Conservation (phyloP, 208 protist species). For the Leptomonas pyrrhocoris region DNA sequence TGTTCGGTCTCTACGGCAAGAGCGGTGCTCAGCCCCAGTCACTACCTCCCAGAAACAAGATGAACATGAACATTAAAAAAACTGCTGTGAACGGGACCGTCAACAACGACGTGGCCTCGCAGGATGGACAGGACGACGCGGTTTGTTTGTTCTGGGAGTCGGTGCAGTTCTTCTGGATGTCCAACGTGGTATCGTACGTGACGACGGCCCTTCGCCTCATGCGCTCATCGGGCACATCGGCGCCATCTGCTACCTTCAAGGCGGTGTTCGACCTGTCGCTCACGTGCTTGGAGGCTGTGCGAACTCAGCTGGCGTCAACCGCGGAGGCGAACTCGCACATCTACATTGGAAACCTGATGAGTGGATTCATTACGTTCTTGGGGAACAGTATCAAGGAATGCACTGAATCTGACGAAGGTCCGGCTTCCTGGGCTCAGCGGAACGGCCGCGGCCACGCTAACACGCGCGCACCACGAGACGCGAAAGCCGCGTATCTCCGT, state of each 20-base stretch:
- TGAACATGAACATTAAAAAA: not conserved
- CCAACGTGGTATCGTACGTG: not conserved
- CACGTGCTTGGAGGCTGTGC: not conserved
- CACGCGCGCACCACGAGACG: not conserved
- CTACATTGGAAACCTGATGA: not conserved
- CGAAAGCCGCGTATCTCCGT: not conserved
- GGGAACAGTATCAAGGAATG: not conserved
- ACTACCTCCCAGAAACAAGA: not conserved
- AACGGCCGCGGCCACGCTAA: too few relatives aligned
- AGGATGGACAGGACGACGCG: not conserved
- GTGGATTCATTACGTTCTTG: not conserved
- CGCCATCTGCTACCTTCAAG: not conserved
- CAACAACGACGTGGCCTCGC: not conserved
- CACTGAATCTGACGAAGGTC: not conserved
- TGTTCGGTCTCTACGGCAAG: not conserved
- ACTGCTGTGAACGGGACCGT: too few relatives aligned
- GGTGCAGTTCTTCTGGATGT: not conserved
- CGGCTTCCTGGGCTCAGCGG: too few relatives aligned
- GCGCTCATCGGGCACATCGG: not conserved
- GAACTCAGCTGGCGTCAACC: not conserved
- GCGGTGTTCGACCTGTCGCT: not conserved
- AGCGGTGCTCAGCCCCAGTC: not conserved
- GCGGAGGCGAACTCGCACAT: not conserved
- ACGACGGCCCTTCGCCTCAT: not conserved
- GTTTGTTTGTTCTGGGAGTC: constrained; percentile 2